Conservation (phyloP, 257 asterid genomes). For the Salvia hispanica region DNA sequence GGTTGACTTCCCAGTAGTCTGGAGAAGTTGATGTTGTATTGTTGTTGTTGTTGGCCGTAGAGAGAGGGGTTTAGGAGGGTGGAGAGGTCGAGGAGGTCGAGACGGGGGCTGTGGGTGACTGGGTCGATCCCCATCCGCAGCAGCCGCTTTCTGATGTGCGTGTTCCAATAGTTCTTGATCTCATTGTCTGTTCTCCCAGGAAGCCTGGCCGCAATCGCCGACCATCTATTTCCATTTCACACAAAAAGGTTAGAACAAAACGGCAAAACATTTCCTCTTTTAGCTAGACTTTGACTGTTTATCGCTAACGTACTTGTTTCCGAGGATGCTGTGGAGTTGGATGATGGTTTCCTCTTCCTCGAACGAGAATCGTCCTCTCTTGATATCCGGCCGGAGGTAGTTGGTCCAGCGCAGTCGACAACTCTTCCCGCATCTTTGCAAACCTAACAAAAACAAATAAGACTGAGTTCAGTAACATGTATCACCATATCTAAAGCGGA, state of each 20-base stretch:
- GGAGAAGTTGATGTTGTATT: constrained; percentile 37
- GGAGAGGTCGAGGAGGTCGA: constrained; percentile 77
- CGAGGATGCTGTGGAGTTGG: constrained; percentile 76
- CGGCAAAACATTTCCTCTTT: not conserved
- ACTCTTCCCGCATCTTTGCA: constrained; percentile 88
- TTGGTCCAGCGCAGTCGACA: constrained; percentile 87
- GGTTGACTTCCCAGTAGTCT: constrained; percentile 55
- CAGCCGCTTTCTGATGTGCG: constrained; percentile 71
- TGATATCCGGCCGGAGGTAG: constrained; percentile 83
- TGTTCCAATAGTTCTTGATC: constrained; percentile 85
- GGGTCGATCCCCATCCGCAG: constrained; percentile 88
- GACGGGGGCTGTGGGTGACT: constrained; percentile 75
- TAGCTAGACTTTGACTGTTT: too few species aligned
- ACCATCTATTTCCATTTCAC: constrained; percentile 55
- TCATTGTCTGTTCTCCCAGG: constrained; percentile 90
- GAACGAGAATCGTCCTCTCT: constrained; percentile 70
- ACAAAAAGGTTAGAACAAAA: not conserved
- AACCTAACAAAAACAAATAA: constrained; percentile 37
- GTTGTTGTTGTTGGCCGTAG: constrained; percentile 37
- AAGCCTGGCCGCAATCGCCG: constrained; percentile 75
- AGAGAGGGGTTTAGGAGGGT: constrained; percentile 46
- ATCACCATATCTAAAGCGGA: too few species aligned
- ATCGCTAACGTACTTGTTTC: constrained; percentile 59
- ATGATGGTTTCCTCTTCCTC: constrained; percentile 84
- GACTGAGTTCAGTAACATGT: too few species aligned